phyloP scores from a whole-genome alignment of 176 grass and related monocot species.

The Areca catechu region DNA sequence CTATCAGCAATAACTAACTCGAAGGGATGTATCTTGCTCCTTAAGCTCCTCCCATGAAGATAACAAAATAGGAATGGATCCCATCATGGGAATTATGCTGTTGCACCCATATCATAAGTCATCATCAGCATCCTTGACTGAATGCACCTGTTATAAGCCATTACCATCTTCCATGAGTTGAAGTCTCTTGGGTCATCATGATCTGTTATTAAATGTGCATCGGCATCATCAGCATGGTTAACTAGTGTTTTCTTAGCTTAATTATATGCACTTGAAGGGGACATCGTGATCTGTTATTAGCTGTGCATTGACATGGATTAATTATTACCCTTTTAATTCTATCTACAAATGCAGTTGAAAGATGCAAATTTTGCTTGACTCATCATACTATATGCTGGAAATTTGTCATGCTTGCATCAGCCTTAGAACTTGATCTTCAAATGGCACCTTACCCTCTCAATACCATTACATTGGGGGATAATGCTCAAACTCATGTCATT shows the following conservation, averaged over 20 bases:
- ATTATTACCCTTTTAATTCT: slow-evolving; percentile 10
- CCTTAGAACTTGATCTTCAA: neutral
- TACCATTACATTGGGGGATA: neutral
- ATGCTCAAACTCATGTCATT: slow-evolving; percentile 33
- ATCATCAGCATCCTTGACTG: slow-evolving; percentile 51
- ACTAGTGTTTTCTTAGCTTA: slow-evolving; percentile 15
- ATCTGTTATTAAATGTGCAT: slow-evolving; percentile 54
- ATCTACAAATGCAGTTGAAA: slow-evolving; percentile 18
- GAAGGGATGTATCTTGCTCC: slow-evolving; percentile 55
- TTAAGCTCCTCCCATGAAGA: slow-evolving; percentile 16
- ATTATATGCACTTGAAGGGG: slow-evolving; percentile 23
- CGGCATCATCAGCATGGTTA: slow-evolving; percentile 38
- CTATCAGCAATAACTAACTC: slow-evolving; percentile 21
- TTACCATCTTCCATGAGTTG: slow-evolving; percentile 40
- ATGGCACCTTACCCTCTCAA: neutral
- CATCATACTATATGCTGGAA: slow-evolving; percentile 17
- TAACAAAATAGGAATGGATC: slow-evolving; percentile 20
- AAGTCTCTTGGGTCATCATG: slow-evolving; percentile 29
- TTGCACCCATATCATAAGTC: slow-evolving; percentile 22
- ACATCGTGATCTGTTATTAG: slow-evolving; percentile 30
- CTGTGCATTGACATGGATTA: slow-evolving; percentile 39
- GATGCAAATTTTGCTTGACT: neutral
- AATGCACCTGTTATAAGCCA: slow-evolving; percentile 38
- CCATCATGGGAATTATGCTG: slow-evolving; percentile 58
- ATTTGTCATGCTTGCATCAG: slow-evolving; percentile 34